phyloP scores from a whole-genome alignment of 495 filamentous ascomycete species.

The Hypoxylon intermedium region DNA sequence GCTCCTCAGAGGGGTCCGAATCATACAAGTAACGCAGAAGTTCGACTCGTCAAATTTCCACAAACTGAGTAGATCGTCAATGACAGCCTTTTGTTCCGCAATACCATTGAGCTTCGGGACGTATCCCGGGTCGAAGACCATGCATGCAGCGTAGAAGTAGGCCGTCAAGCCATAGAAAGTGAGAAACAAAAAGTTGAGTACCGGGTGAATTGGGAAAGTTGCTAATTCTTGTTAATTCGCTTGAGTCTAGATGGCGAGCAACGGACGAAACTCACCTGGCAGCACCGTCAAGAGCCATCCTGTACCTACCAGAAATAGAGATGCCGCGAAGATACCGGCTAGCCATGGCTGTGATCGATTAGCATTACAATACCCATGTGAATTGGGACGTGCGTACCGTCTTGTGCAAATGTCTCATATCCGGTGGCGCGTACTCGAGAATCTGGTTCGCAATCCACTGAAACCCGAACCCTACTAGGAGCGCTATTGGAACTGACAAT shows the following conservation, averaged over 20 bases:
- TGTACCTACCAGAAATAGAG: conserved; percentile 81
- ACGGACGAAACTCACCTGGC: conserved; percentile 50
- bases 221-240: conserved; percentile 50
- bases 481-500: conserved; percentile 72
- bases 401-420: conserved; percentile 86
- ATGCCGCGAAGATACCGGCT: conserved; percentile 88
- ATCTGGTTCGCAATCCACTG: conserved; percentile 81
- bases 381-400: conserved; percentile 65
- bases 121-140: conserved; percentile 89
- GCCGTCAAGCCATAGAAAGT: conserved; percentile 67
- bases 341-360: conserved; percentile 73
- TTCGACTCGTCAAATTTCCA: conserved; percentile 94
- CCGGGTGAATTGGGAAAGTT: conserved; percentile 67
- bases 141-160: conserved; percentile 86
- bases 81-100: conserved; percentile 83
- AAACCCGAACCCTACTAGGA: conserved; percentile 70
- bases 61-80: conserved; percentile 79
- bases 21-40: conserved; percentile 94
- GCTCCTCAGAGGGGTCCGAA: conserved; percentile 85
- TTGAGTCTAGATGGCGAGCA: not conserved
- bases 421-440: conserved; percentile 77
- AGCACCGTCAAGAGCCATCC: conserved; percentile 77
- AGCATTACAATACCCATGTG: conserved; percentile 6
- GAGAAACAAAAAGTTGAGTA: conserved; percentile 78
- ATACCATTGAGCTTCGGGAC: conserved; percentile 92